Conservation (phyloP, 257 asterid species). For the Jasminum sambac region DNA sequence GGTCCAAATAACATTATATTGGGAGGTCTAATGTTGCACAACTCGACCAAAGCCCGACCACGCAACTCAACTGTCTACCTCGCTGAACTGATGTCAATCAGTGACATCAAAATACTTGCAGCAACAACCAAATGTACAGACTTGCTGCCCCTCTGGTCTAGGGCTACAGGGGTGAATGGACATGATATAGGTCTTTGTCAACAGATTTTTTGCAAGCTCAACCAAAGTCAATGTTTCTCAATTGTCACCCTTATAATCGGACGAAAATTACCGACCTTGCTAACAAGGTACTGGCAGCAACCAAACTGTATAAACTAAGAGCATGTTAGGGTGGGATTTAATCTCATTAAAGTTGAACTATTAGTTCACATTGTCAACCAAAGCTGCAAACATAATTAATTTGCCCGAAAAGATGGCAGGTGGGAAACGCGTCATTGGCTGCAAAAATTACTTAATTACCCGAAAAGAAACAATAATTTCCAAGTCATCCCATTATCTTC, state of each 20-base stretch:
- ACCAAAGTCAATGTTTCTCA: not conserved
- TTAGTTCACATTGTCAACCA: no score
- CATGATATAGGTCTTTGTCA: not conserved
- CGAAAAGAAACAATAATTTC: no score
- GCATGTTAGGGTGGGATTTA: no score
- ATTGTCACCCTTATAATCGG: not conserved
- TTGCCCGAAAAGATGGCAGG: no score
- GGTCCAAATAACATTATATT: not conserved
- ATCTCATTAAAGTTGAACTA: no score
- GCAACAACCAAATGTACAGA: not conserved
- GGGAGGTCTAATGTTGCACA: not conserved
- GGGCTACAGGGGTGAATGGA: not conserved
- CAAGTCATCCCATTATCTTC: no score
- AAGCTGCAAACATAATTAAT: no score
- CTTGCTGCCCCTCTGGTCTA: not conserved
- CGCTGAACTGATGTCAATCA: not conserved
- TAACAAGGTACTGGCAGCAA: not conserved
- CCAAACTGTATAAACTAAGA: not conserved
- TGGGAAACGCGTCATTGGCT: no score
- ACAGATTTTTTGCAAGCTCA: not conserved
- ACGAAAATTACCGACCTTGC: not conserved
- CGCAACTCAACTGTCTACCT: not conserved
- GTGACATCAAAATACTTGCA: not conserved
- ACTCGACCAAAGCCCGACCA: not conserved
- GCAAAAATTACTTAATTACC: no score